Evolutionary conservation across 768 basidiomycete genomes (phyloP).

Genomic region (Fistulinella prunicolor): DNA sequence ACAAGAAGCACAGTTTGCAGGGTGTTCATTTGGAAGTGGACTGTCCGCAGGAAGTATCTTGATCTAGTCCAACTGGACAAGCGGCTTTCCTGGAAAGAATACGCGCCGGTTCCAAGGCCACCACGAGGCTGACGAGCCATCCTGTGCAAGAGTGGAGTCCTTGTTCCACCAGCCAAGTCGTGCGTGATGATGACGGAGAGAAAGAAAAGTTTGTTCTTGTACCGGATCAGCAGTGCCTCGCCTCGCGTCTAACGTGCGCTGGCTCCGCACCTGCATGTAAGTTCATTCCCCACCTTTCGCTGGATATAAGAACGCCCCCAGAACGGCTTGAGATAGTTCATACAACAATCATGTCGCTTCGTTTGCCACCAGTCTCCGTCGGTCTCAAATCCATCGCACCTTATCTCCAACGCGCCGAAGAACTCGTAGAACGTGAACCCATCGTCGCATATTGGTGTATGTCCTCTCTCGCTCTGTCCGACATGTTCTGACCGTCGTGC

Average conservation of each 20-base stretch:
- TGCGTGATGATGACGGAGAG: neutral
- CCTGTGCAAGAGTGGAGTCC: conserved; percentile 10
- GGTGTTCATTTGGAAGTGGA: conserved; percentile 24
- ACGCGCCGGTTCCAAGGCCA: neutral
- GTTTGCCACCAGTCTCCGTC: conserved; percentile 56
- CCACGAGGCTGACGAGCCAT: conserved; percentile 2
- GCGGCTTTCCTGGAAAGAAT: conserved; percentile 3
- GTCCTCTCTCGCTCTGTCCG: conserved; percentile 28
- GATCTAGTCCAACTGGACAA: conserved; percentile 12
- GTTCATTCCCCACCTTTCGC: too few relatives aligned
- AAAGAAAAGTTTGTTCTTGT: too few relatives aligned
- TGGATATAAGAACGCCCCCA: too few relatives aligned
- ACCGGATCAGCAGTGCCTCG: neutral
- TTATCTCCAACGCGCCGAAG: conserved; percentile 87
- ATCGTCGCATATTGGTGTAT: conserved; percentile 95
- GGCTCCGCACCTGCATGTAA: too few relatives aligned
- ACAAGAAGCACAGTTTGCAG: conserved; percentile 1
- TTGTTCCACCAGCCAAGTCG: neutral
- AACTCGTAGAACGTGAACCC: conserved; percentile 78
- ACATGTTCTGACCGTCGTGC: conserved; percentile 1
- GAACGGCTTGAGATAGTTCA: too few relatives aligned
- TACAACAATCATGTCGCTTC: conserved; percentile 38
- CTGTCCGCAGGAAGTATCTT: conserved; percentile 8
- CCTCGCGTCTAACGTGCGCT: conserved; percentile 9
- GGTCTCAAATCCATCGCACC: conserved; percentile 70